Evolutionary conservation across 1,284 basidiomycete genomes (phyloP), one percentile per base, ranked within the genome.

Genomic region (Ganoderma boninense): DNA sequence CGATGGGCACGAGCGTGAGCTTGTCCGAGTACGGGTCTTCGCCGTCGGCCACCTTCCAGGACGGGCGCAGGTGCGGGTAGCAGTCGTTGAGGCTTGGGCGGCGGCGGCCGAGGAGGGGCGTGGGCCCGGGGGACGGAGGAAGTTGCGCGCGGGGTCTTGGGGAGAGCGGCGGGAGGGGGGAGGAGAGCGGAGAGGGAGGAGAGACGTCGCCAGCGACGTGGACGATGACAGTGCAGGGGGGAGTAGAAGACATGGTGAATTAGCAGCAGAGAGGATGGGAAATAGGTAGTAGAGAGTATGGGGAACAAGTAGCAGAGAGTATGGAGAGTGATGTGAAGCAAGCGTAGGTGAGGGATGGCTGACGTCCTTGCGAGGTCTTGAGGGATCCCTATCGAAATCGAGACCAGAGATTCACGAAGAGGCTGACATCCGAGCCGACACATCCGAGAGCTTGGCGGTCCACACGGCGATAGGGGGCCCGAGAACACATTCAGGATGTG

Each of bases 131-230:
- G 38, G 38, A 11, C n/a, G 14, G 40, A 62, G 60, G 14, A 62
- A 23, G 60, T 62, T 11, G 16, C 14, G 38, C 23, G 23, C 23
- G 40, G 40, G 26, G 23, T 26, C n/a, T 4, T 29, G 13, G 20
- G 13, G 59, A 60, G 42, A 18, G 18, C 23, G 40, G 2, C 16
- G 38, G n/a, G 40, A 14, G n/a, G 6, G 40, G 43, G 23, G 38
- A n/a, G 57, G 59, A 42, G 16, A 61, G 26, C 35, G 64, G 64
- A 7, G 65, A 66, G 63, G 64, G 68, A 64, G 38, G 59, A 20
- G 38, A 64, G 13, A 4, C 11, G 29, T 62, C 60, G 60, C 60
- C 60, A 44, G 60, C 60, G 60, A 62, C 60, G 38, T 62, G 23
- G 14, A 62, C 4, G 26, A 62, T 40, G 20, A 62, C 23, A 40